phyloP scores from a whole-genome alignment of 2,329 filamentous ascomycete genomes.

The Plenodomus lindquistii region DNA sequence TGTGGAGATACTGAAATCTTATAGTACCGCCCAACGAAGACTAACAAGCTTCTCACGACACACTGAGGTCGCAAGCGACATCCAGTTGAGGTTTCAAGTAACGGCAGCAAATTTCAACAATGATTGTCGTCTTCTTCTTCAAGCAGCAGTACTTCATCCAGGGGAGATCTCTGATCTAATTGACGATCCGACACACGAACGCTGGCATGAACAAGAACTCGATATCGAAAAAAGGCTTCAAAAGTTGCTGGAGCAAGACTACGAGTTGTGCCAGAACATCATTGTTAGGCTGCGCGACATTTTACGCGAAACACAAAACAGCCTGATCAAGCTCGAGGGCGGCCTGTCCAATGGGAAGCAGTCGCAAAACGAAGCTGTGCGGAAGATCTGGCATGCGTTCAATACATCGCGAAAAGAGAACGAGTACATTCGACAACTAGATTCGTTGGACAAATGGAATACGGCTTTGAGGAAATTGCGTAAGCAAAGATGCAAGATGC shows the following conservation, averaged over 20 bases:
- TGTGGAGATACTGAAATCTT: no score
- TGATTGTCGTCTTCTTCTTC: no score
- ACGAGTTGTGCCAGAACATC: slow-evolving; percentile 9
- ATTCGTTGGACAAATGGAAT: slow-evolving; percentile 12
- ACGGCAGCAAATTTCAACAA: no score
- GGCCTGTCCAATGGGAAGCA: slow-evolving; percentile 6
- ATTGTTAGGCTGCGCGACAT: slow-evolving; percentile 10
- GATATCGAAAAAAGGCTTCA: slow-evolving; percentile 7
- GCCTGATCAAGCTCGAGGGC: slow-evolving; percentile 5
- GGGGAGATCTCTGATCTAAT: no score
- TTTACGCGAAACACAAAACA: slow-evolving; percentile 8
- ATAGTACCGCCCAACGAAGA: no score
- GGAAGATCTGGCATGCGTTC: slow-evolving; percentile 3
- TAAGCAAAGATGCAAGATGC: no score
- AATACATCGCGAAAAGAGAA: slow-evolving; percentile 4
- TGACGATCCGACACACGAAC: no score
- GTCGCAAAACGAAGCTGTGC: slow-evolving; percentile 2
- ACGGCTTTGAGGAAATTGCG: slow-evolving; percentile 5
- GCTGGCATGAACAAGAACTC: no score
- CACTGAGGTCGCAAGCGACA: no score
- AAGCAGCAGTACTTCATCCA: no score
- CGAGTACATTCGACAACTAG: slow-evolving; percentile 2
- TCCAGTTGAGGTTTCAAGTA: no score
- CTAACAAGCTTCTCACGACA: no score
- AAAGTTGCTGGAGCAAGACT: slow-evolving; percentile 9